phyloP scores from a whole-genome alignment of 306 rosid species.

The Psophocarpus tetragonolobus region DNA sequence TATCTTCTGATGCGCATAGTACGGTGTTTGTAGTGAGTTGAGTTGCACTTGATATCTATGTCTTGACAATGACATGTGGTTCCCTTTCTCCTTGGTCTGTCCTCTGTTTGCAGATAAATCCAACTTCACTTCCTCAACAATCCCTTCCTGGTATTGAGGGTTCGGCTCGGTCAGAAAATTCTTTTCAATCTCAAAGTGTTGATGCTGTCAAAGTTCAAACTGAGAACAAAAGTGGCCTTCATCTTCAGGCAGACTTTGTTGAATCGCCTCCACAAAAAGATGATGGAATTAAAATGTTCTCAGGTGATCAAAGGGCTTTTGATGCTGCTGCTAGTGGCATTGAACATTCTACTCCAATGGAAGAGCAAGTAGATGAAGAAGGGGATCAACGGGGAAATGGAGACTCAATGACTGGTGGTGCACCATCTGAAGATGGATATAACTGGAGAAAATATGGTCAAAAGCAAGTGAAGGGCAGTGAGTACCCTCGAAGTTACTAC shows the following conservation, averaged over 20 bases:
- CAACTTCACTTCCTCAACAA: slow-evolving; percentile 52
- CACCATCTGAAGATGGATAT: slow-evolving; percentile 84
- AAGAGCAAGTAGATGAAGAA: slow-evolving; percentile 76
- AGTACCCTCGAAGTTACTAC: slow-evolving; percentile 93
- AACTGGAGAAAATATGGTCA: slow-evolving; percentile 98
- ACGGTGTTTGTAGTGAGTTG: neutral
- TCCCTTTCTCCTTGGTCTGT: slow-evolving; percentile 23
- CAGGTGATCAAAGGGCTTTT: slow-evolving; percentile 51
- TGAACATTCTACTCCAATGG: slow-evolving; percentile 61
- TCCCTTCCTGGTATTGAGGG: slow-evolving; percentile 57
- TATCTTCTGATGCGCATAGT: slow-evolving; percentile 26
- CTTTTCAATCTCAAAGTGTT: slow-evolving; percentile 52
- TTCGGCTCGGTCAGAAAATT: slow-evolving; percentile 60
- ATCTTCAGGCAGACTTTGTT: slow-evolving; percentile 54
- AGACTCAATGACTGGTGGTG: slow-evolving; percentile 58
- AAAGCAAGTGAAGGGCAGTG: slow-evolving; percentile 96
- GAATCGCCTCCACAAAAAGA: slow-evolving; percentile 52
- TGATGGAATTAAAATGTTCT: slow-evolving; percentile 35
- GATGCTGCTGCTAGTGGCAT: slow-evolving; percentile 45
- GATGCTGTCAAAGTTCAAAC: slow-evolving; percentile 54
- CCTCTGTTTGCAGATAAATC: slow-evolving; percentile 53
- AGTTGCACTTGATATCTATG: slow-evolving; percentile 20
- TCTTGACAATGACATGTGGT: slow-evolving; percentile 9
- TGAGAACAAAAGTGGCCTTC: slow-evolving; percentile 50
- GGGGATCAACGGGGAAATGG: slow-evolving; percentile 69